Conservation (phyloP, 768 basidiomycete species). For the Amyloporia xantha region DNA sequence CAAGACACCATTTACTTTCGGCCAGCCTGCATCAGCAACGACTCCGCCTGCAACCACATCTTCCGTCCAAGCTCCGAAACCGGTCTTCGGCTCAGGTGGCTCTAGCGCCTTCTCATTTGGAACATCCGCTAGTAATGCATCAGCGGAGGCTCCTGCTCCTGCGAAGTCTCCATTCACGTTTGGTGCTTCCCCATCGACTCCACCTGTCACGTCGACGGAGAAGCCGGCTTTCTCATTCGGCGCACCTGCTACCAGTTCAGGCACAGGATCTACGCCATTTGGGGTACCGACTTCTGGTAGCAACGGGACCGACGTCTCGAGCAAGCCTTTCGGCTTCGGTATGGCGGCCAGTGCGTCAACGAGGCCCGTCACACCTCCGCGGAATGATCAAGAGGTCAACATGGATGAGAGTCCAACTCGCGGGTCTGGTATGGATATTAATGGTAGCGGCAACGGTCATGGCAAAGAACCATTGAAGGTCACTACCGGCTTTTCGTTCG, state of each 20-base stretch:
- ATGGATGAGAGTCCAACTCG: conserved; percentile 83
- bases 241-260: conserved; percentile 25
- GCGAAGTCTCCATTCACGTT: conserved; percentile 34
- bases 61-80: conserved; percentile 33
- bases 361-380: conserved; percentile 62
- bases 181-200: conserved; percentile 22
- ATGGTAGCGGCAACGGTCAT: conserved; percentile 21
- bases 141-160: conserved; percentile 23
- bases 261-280: conserved; percentile 40
- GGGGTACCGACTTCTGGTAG: conserved; percentile 30
- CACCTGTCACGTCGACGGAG: conserved; percentile 21
- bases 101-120: conserved; percentile 41
- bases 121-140: conserved; percentile 21
- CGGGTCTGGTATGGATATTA: conserved; percentile 40
- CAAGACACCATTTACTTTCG: conserved; percentile 24
- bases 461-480: conserved; percentile 11
- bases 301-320: conserved; percentile 36
- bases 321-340: conserved; percentile 53
- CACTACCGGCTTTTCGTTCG: conserved; percentile 36
- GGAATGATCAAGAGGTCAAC: conserved; percentile 55
- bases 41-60: conserved; percentile 24
- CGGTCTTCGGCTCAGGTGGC: conserved; percentile 30
- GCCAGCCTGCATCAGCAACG: conserved; percentile 17
- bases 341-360: conserved; percentile 28
- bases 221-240: conserved; percentile 39